These are phyloP conservation scores for Cyclanthera cordifolia DNA, from an alignment of 306 rosid genomes.

Conservation along the genomic window DNA sequence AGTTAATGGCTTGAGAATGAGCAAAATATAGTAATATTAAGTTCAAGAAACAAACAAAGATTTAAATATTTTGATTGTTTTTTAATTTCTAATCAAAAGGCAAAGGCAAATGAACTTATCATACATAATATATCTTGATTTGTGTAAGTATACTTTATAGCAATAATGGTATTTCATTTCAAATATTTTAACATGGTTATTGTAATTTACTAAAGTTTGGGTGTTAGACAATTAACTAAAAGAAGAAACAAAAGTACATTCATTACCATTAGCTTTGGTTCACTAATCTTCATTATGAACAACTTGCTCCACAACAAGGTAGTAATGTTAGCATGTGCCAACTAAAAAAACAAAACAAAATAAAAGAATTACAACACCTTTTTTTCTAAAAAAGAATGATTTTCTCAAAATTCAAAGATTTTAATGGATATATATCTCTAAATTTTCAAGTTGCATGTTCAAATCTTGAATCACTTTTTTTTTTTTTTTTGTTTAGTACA, in stretches of 20 bases:
- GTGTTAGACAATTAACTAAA: not conserved
- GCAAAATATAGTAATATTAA: no score
- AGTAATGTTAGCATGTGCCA: slow-evolving; percentile 6
- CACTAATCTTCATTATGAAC: not conserved
- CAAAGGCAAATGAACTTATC: not conserved
- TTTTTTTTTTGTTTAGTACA: no score
- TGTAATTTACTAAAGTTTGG: not conserved
- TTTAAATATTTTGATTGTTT: no score
- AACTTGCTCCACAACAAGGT: not conserved
- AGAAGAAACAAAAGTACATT: not conserved
- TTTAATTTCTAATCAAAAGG: no score
- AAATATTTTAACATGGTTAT: no score
- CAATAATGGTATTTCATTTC: not conserved
- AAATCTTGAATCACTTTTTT: no score
- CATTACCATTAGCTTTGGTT: not conserved
- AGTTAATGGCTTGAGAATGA: no score
- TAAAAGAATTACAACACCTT: not conserved
- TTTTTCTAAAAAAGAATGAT: no score
- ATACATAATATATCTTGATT: not conserved
- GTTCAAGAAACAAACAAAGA: no score
- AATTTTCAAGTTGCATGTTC: no score
- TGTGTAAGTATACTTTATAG: not conserved
- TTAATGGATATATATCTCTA: no score
- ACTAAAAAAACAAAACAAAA: not conserved
- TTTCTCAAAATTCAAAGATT: no score